phyloP scores from a whole-genome alignment of 495 filamentous ascomycete species.

The Acidomyces sp. region DNA sequence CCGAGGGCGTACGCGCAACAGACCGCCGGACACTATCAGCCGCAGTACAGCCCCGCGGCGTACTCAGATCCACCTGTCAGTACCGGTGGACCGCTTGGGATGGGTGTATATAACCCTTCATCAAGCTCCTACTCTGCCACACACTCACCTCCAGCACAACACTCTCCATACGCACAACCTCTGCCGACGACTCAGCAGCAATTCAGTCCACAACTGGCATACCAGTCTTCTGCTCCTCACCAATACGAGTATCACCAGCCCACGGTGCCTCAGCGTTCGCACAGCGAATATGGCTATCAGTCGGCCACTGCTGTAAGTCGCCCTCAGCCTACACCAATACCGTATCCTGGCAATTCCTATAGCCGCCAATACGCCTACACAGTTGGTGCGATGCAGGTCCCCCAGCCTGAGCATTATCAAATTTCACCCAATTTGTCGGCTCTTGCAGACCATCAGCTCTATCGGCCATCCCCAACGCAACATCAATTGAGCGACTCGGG shows the following conservation, averaged over 20 bases:
- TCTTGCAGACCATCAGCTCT: slow-evolving; percentile 27
- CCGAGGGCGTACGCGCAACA: slow-evolving; percentile 27
- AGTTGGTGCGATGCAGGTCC: slow-evolving; percentile 2
- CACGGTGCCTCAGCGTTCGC: slow-evolving; percentile 3
- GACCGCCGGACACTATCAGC: slow-evolving; percentile 28
- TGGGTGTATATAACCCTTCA: slow-evolving; percentile 22
- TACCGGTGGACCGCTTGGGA: slow-evolving; percentile 9
- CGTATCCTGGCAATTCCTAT: slow-evolving; percentile 2
- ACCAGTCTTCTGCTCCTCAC: slow-evolving; percentile 14
- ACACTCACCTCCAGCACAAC: slow-evolving; percentile 19
- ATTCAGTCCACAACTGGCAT: slow-evolving; percentile 16
- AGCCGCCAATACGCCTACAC: slow-evolving; percentile 7
- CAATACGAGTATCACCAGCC: slow-evolving; percentile 5
- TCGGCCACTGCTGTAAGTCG: background rate
- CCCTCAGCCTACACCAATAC: background rate
- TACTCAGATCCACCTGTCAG: slow-evolving; percentile 28
- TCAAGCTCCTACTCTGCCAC: slow-evolving; percentile 12
- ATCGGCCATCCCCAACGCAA: slow-evolving; percentile 36
- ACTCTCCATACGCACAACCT: slow-evolving; percentile 13
- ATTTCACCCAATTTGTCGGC: slow-evolving; percentile 8
- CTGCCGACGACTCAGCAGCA: slow-evolving; percentile 20
- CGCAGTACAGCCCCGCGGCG: slow-evolving; percentile 62
- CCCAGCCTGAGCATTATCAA: slow-evolving; percentile 2
- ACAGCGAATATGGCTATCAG: background rate
- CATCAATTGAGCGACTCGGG: slow-evolving; percentile 26